Conservation (phyloP, 2,329 filamentous ascomycete species). For the Dryadomyces sulphureus region DNA sequence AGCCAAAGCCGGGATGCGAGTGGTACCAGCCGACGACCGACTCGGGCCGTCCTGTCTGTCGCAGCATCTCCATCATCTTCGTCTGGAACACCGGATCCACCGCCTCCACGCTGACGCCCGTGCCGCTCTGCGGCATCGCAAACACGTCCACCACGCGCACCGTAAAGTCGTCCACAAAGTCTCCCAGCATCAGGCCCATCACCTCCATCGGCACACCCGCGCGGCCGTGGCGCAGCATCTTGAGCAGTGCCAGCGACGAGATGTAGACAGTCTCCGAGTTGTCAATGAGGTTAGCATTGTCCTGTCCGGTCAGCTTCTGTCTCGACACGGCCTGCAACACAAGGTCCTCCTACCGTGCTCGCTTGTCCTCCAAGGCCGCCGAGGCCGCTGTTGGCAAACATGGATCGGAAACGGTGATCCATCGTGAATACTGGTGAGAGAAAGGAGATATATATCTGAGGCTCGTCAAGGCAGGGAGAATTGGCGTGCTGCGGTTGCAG, state of each 20-base stretch:
- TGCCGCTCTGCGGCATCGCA: constrained; percentile 97
- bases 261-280: constrained; percentile 99
- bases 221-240: constrained; percentile 96
- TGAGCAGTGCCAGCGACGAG: constrained; percentile 87
- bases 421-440: constrained; percentile 31
- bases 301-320: constrained; percentile 31
- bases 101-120: constrained; percentile 93
- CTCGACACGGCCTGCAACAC: too few relatives aligned
- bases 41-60: constrained; percentile 94
- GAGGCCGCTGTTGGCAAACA: constrained; percentile 68
- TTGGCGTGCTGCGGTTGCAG: neutral
- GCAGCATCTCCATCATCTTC: constrained; percentile 99
- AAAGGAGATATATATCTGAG: neutral
- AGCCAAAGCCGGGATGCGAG: constrained; percentile 96
- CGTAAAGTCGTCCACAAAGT: constrained; percentile 98
- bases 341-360: constrained; percentile 38
- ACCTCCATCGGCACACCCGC: constrained; percentile 99
- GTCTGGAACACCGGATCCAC: constrained; percentile 98
- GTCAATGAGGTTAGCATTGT: constrained; percentile 84
- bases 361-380: constrained; percentile 44
- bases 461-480: neutral
- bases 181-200: constrained; percentile 97
- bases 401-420: constrained; percentile 73
- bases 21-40: constrained; percentile 99
- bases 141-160: constrained; percentile 97